These are phyloP conservation scores for Aspergillus candidus DNA, from an alignment of 2,329 filamentous ascomycete genomes.

Conservation along the genomic window DNA sequence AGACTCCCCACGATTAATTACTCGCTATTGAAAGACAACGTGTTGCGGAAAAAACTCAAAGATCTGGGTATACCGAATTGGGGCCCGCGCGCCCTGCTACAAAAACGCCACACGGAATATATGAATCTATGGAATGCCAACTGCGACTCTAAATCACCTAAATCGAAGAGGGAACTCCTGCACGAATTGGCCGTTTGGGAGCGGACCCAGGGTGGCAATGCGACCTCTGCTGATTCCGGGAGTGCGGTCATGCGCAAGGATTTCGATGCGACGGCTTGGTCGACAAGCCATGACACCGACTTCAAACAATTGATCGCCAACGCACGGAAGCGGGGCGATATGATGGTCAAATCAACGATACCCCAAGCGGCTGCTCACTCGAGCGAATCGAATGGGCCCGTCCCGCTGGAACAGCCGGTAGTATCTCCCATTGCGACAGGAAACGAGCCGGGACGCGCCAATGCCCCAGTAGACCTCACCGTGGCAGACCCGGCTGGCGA, in stretches of 20 bases:
- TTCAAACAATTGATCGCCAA: constrained; percentile 75
- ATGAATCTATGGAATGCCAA: constrained; percentile 95
- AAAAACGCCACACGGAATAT: constrained; percentile 85
- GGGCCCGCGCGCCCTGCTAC: constrained; percentile 64
- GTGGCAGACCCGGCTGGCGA: not conserved
- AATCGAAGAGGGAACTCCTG: constrained; percentile 63
- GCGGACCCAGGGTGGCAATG: constrained; percentile 64
- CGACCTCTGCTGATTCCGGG: constrained; percentile 24
- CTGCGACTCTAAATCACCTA: constrained; percentile 73
- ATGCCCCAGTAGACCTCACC: constrained; percentile 2
- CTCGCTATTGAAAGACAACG: constrained; percentile 72
- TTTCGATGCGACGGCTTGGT: constrained; percentile 76
- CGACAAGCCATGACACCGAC: constrained; percentile 62
- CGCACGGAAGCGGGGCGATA: constrained; percentile 54
- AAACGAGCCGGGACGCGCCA: constrained; percentile 1
- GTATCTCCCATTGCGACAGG: constrained; percentile 1
- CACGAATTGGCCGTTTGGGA: constrained; percentile 84
- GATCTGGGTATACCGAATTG: constrained; percentile 71
- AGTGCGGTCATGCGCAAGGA: constrained; percentile 71
- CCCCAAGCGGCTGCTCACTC: constrained; percentile 13
- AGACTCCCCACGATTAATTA: constrained; percentile 79
- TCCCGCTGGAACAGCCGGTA: constrained; percentile 1
- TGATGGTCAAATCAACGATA: constrained; percentile 21
- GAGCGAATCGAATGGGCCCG: constrained; percentile 3
- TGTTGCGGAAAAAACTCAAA: constrained; percentile 70